Evolutionary conservation across 768 basidiomycete genomes (phyloP).

Genomic region (Phlebiopsis gigantea): DNA sequence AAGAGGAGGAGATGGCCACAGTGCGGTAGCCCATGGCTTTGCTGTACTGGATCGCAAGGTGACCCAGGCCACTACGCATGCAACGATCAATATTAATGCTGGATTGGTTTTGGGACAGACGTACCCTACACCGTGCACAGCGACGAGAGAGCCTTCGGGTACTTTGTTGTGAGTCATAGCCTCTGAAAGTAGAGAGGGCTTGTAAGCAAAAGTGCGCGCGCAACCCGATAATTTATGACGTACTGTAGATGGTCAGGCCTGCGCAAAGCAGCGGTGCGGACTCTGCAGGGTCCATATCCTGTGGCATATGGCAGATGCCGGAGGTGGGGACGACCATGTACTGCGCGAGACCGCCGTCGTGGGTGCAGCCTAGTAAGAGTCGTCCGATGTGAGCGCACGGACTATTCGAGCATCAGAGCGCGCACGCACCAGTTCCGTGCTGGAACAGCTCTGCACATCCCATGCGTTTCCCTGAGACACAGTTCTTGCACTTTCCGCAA

Average conservation of each 20-base stretch:
- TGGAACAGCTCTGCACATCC: constrained; percentile 23
- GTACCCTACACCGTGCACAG: constrained; percentile 32
- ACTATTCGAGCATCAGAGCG: not conserved
- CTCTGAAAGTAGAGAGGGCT: too few relatives aligned
- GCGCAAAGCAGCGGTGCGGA: constrained; percentile 29
- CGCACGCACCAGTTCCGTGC: not conserved
- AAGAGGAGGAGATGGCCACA: constrained; percentile 29
- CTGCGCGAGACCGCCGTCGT: constrained; percentile 26
- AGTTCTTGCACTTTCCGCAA: constrained; percentile 21
- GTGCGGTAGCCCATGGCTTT: constrained; percentile 31
- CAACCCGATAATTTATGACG: too few relatives aligned
- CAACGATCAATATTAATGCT: not conserved
- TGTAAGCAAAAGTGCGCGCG: too few relatives aligned
- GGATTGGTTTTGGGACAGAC: not conserved
- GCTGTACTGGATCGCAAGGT: constrained; percentile 31
- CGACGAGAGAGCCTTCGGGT: constrained; percentile 28
- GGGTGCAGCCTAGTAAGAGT: constrained; percentile 18
- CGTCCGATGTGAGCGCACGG: not conserved
- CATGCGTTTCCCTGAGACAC: constrained; percentile 21
- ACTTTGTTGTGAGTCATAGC: not conserved
- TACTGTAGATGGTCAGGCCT: constrained; percentile 35
- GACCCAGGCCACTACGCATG: constrained; percentile 23
- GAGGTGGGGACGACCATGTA: constrained; percentile 21
- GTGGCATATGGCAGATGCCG: constrained; percentile 21
- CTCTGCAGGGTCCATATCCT: constrained; percentile 22